phyloP scores from a whole-genome alignment of 169 alveolate species.

The Theileria orientalis region DNA sequence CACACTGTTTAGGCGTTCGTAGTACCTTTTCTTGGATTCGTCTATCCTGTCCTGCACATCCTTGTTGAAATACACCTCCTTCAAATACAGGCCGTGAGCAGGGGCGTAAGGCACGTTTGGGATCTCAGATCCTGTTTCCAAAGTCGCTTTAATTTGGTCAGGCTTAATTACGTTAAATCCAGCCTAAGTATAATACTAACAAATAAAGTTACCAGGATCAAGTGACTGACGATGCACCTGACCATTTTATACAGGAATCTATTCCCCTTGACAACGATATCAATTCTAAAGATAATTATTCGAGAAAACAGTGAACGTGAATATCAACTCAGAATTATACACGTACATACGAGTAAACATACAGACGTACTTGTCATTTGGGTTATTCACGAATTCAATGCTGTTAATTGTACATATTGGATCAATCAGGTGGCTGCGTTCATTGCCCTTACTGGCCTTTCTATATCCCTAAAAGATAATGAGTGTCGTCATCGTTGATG shows the following conservation, averaged over 20 bases:
- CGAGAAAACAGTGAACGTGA: background rate
- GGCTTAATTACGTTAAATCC: slow-evolving; percentile 33
- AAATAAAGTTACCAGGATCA: slow-evolving; percentile 65
- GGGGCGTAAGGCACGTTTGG: slow-evolving; percentile 58
- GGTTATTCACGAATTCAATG: slow-evolving; percentile 12
- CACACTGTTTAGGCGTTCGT: slow-evolving; percentile 4
- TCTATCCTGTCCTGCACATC: slow-evolving; percentile 21
- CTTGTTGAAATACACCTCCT: slow-evolving; percentile 26
- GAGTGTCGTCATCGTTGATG: too few species aligned
- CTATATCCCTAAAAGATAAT: slow-evolving; percentile 37
- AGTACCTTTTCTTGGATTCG: slow-evolving; percentile 16
- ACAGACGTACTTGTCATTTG: background rate
- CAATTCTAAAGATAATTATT: slow-evolving; percentile 17
- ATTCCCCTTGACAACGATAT: slow-evolving; percentile 61
- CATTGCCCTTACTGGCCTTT: slow-evolving; percentile 56
- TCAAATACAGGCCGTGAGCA: slow-evolving; percentile 51
- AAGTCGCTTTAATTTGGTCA: slow-evolving; percentile 21
- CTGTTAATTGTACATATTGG: slow-evolving; percentile 61
- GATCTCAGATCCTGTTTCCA: slow-evolving; percentile 34
- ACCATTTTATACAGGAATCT: slow-evolving; percentile 75
- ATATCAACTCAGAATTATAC: background rate
- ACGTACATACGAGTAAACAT: background rate
- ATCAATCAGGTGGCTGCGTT: slow-evolving; percentile 19
- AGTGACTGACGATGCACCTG: slow-evolving; percentile 68
- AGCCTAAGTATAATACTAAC: slow-evolving; percentile 26